Evolutionary conservation across 1,284 basidiomycete species (phyloP).

Genomic region (Boletus semigastroideus): DNA sequence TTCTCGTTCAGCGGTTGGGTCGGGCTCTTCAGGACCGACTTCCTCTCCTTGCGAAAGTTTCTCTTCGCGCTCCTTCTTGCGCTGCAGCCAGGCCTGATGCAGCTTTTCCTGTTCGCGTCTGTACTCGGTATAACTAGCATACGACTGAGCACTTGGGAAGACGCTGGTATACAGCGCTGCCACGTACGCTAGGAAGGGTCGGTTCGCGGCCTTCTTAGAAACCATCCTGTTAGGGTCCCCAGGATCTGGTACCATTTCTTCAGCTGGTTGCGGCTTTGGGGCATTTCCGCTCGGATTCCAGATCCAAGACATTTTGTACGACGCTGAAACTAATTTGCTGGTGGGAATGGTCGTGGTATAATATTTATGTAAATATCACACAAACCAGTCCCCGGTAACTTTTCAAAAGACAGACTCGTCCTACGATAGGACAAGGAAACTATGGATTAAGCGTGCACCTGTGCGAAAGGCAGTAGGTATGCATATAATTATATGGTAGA

Average conservation of each 20-base stretch:
- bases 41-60: slow-evolving; percentile 72
- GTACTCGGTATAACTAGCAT: slow-evolving; percentile 65
- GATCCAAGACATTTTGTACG: slow-evolving; percentile 33
- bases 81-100: slow-evolving; percentile 66
- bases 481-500: slow-evolving; percentile 37
- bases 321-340: background rate
- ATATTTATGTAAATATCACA: slow-evolving; percentile 3
- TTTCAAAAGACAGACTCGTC: slow-evolving; percentile 13
- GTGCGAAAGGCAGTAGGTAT: slow-evolving; percentile 36
- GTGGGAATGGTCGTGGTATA: background rate
- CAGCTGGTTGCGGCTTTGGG: slow-evolving; percentile 14
- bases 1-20: slow-evolving; percentile 68
- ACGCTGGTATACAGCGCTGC: background rate
- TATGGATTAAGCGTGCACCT: slow-evolving; percentile 34
- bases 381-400: background rate
- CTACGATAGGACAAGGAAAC: slow-evolving; percentile 24
- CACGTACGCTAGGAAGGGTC: slow-evolving; percentile 77
- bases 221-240: slow-evolving; percentile 62
- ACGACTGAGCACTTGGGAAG: slow-evolving; percentile 12
- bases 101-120: slow-evolving; percentile 57
- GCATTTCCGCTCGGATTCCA: slow-evolving; percentile 28
- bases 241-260: slow-evolving; percentile 49
- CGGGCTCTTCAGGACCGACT: slow-evolving; percentile 67
- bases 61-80: slow-evolving; percentile 68
- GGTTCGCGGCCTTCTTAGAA: slow-evolving; percentile 73